A percentile compares a stretch with the other conserved stretches of the same genome.
Evolutionary conservation across 352 stramenopile genomes (phyloP).

Genomic region (Phytophthora sojae): DNA sequence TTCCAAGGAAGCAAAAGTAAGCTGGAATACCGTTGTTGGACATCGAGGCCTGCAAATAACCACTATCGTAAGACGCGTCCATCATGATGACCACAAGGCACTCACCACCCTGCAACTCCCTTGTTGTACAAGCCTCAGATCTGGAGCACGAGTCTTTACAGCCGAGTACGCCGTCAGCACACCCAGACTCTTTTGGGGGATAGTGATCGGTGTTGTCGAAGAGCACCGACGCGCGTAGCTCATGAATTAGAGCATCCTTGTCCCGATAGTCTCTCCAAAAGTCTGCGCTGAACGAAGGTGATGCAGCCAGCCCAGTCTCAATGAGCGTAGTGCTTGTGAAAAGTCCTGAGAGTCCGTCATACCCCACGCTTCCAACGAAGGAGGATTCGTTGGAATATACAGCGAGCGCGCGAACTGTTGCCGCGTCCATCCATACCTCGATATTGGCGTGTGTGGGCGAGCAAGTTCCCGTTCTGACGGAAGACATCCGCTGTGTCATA

Average conservation of each 20-base stretch:
- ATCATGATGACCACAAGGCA: constrained; percentile 62
- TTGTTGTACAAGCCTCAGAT: constrained; percentile 46
- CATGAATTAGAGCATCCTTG: constrained; percentile 38
- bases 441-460: constrained; percentile 41
- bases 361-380: constrained; percentile 46
- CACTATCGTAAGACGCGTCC: constrained; percentile 38
- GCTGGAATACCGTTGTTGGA: constrained; percentile 50
- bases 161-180: constrained; percentile 40
- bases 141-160: constrained; percentile 56
- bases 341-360: constrained; percentile 43
- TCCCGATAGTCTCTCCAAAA: constrained; percentile 61
- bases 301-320: constrained; percentile 33
- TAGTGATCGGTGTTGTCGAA: constrained; percentile 35
- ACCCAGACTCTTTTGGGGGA: constrained; percentile 29
- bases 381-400: constrained; percentile 47
- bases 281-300: constrained; percentile 43
- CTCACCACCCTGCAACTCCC: constrained; percentile 35
- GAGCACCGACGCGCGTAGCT: constrained; percentile 32
- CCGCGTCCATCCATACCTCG: constrained; percentile 30
- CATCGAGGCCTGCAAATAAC: constrained; percentile 50
- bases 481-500: constrained; percentile 57
- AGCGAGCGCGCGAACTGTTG: constrained; percentile 13
- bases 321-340: constrained; percentile 56
- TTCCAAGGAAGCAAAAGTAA: constrained; percentile 56
- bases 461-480: constrained; percentile 32